These are phyloP conservation scores for Persicaria maculosa DNA, from an alignment of 148 eudicot species.

Conservation along the genomic window DNA sequence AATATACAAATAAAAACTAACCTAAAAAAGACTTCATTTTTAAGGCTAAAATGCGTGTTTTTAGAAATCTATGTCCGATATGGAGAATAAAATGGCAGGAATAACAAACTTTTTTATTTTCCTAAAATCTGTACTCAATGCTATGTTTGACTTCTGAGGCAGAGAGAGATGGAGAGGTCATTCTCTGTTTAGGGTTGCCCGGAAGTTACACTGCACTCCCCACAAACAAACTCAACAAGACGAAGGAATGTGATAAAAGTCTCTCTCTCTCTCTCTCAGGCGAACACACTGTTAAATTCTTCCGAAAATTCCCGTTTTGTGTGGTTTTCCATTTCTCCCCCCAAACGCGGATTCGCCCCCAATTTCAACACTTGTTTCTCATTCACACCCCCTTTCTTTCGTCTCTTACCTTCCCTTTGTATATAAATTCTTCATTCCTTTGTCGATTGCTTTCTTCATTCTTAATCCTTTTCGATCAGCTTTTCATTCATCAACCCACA, in stretches of 20 bases:
- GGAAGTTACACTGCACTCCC: background rate
- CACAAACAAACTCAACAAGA: background rate
- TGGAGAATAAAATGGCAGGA: no score
- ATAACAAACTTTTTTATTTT: no score
- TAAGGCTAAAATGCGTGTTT: no score
- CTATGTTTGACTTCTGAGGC: background rate
- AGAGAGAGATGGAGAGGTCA: background rate
- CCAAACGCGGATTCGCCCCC: slow-evolving; percentile 5
- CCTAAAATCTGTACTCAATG: no score
- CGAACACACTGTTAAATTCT: background rate
- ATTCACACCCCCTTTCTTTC: background rate
- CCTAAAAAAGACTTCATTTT: no score
- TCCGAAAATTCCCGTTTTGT: background rate
- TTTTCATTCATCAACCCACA: background rate
- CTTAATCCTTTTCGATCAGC: background rate
- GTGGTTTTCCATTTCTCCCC: background rate
- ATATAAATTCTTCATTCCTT: background rate
- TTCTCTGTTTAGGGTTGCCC: background rate
- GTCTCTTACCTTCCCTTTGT: background rate
- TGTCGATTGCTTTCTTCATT: background rate
- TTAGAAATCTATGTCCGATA: no score
- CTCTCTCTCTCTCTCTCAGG: background rate
- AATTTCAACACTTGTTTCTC: background rate
- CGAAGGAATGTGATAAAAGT: background rate
- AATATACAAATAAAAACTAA: no score